These are phyloP conservation scores for Phtheirospermum japonicum DNA, from an alignment of 257 asterid species.

Conservation along the genomic window DNA sequence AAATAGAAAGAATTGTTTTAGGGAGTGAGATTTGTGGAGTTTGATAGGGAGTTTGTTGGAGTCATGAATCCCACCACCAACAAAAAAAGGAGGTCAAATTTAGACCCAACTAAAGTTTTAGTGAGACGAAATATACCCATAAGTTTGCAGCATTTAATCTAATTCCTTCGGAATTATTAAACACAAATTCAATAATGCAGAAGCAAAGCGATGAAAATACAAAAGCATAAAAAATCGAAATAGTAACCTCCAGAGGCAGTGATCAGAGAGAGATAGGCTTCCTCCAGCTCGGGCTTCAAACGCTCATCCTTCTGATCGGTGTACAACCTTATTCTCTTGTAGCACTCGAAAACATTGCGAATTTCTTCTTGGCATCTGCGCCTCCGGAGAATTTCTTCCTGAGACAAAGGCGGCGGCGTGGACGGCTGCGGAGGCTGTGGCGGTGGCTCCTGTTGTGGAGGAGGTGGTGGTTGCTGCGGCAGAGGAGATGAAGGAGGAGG, in stretches of 20 bases:
- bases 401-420: conserved; percentile 57
- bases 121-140: neutral
- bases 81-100: neutral
- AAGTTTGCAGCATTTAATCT: conserved; percentile 1
- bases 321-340: conserved; percentile 58
- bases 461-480: conserved; percentile 35
- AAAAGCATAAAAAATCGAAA: conserved; percentile 10
- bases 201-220: conserved; percentile 9
- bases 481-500: conserved; percentile 48
- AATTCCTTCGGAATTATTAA: conserved; percentile 5
- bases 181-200: neutral
- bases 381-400: conserved; percentile 61
- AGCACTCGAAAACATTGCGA: conserved; percentile 62
- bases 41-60: too few species aligned
- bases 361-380: conserved; percentile 81
- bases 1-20: too few species aligned
- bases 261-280: conserved; percentile 72
- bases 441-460: conserved; percentile 39
- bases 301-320: conserved; percentile 45
- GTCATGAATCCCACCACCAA: neutral
- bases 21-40: too few species aligned
- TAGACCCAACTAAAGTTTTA: conserved; percentile 1
- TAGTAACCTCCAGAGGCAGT: conserved; percentile 72
- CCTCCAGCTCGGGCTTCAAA: conserved; percentile 51
- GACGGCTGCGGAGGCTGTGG: conserved; percentile 45